Evolutionary conservation across 1,284 basidiomycete genomes (phyloP), one percentile per base, ranked within the genome.

Genomic region (Boletus semigastroideus): DNA sequence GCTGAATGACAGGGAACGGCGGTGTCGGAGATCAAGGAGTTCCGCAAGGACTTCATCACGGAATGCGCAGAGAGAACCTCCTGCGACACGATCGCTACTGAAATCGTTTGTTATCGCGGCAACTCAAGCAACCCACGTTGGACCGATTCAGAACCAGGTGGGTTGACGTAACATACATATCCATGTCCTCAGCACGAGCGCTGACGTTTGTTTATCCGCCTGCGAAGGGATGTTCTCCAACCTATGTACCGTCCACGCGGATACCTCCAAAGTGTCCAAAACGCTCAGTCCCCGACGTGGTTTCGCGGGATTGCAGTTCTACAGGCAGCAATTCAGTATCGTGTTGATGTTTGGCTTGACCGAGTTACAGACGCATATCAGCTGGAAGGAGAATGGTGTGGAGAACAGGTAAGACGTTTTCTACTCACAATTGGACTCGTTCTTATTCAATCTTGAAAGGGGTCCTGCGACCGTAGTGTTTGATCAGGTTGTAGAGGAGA

Each of bases 281-380:
- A 61, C 53, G 13, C 56, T 68, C 46, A 66, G 66, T 53, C 67
- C 66, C n/a, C 57, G 66, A 27, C 65, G 60, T 6, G 66, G 67
- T 34, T 68, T 64, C 30, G 62, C 64, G 2, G 67, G 69, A 7
- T 22, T 68, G 4, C 60, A 68, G 42, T 71, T 67, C 28, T 82
- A 74, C 54, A 58, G 63, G 37, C 71, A 75, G 36, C 59, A 68
- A 12, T 80, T 72, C 57, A 71, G 77, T n/a, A 66, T 83, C 46
- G 67, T 83, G 20, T 63, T 83, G 42, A 64, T 72, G 33, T 79
- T 79, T 51, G 81, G 80, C 4, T 60, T 77, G 30, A 75, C 77
- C 0, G 77, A 78, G 52, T 42, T 78, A 6, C 68, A 73, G 44
- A 75, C 77, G 0, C 72, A 76, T 51, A 65, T 78, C 16, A 56